These are phyloP conservation scores for Yarrowia keelungensis DNA, from an alignment of 805 yeast genomes.

Conservation along the genomic window DNA sequence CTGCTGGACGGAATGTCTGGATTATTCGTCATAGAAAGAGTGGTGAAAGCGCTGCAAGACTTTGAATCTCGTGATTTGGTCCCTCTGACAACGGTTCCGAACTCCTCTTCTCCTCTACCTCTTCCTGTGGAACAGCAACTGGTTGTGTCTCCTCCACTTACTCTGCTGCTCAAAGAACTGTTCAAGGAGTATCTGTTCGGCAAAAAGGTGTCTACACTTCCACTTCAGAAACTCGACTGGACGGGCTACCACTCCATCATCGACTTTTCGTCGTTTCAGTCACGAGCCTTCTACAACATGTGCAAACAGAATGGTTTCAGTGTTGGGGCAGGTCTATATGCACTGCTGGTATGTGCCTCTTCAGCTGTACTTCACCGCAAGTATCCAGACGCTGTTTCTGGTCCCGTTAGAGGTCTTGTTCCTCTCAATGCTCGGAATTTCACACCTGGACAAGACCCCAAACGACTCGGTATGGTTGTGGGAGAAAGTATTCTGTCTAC, in stretches of 20 bases:
- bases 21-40: neutral
- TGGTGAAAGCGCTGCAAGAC: neutral
- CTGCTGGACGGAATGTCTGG: slow-evolving; percentile 45
- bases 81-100: neutral
- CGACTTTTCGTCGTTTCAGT: neutral
- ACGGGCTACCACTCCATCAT: slow-evolving; percentile 1
- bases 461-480: slow-evolving; percentile 7
- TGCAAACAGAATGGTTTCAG: neutral
- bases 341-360: slow-evolving; percentile 1
- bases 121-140: slow-evolving; percentile 15
- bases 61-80: neutral
- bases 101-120: neutral
- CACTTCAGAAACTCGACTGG: neutral
- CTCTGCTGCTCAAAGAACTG: slow-evolving; percentile 14
- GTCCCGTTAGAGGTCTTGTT: slow-evolving; percentile 13
- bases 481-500: slow-evolving; percentile 14
- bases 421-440: slow-evolving; percentile 16
- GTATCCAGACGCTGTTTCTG: slow-evolving; percentile 8
- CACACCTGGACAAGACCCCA: neutral
- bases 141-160: neutral
- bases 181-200: slow-evolving; percentile 2
- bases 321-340: slow-evolving; percentile 16
- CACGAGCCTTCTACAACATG: slow-evolving; percentile 15
- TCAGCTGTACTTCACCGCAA: slow-evolving; percentile 9
- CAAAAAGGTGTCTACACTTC: neutral